Percentiles rank a stretch among this genome's conserved stretches.
Conservation (phyloP, 1,284 basidiomycete genomes). For the Trichosporon asahii region DNA sequence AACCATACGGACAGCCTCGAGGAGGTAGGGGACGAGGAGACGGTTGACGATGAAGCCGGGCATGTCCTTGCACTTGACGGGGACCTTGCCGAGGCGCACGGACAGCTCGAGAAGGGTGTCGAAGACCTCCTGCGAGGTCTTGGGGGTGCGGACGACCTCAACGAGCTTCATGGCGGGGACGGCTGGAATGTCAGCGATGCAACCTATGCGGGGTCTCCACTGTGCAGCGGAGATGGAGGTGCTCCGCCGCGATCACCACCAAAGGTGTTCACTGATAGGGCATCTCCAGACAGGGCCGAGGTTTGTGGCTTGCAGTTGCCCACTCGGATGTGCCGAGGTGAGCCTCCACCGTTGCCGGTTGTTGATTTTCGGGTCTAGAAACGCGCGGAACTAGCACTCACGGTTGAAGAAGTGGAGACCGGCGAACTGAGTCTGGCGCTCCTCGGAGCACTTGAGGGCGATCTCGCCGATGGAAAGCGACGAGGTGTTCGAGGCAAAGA, state of each 20-base stretch:
- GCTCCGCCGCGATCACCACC: not conserved
- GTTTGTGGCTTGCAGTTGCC: not conserved
- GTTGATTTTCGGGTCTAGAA: not conserved
- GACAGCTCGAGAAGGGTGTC: slow-evolving; percentile 55
- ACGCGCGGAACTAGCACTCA: slow-evolving; percentile 23
- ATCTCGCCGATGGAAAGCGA: slow-evolving; percentile 57
- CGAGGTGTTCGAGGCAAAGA: slow-evolving; percentile 61
- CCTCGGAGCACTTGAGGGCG: slow-evolving; percentile 48
- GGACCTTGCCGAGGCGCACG: slow-evolving; percentile 56
- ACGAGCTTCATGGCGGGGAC: slow-evolving; percentile 59
- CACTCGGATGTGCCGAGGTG: not conserved
- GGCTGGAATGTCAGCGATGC: slow-evolving; percentile 22
- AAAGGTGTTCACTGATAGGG: not conserved
- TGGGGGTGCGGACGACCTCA: slow-evolving; percentile 56
- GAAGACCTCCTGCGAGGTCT: slow-evolving; percentile 55
- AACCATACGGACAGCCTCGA: slow-evolving; percentile 59
- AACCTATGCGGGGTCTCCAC: not conserved
- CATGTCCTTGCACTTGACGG: slow-evolving; percentile 59
- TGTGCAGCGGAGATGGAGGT: not conserved
- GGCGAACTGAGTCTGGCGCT: slow-evolving; percentile 53
- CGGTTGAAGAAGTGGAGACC: slow-evolving; percentile 60
- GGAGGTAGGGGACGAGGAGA: slow-evolving; percentile 57
- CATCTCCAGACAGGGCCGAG: not conserved
- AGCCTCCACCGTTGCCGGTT: not conserved
- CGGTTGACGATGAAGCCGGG: slow-evolving; percentile 59